Evolutionary conservation across 495 filamentous ascomycete genomes (phyloP).

Genomic region (Annulohypoxylon bovei): DNA sequence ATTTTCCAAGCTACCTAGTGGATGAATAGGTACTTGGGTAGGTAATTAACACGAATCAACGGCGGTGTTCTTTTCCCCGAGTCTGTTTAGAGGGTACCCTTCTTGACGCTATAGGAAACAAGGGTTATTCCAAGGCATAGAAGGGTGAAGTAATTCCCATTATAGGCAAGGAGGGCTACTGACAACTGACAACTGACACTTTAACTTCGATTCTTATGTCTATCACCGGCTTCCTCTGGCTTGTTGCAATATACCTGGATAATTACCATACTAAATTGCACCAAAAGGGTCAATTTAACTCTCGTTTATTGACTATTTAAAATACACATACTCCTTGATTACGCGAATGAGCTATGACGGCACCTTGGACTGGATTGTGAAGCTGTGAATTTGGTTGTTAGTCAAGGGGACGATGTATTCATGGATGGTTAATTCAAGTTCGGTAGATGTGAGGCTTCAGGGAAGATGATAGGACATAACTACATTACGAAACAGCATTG

Average conservation of each 20-base stretch:
- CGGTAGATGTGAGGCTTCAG: no score
- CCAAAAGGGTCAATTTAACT: background rate
- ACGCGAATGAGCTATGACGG: background rate
- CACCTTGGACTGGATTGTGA: no score
- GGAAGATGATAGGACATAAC: no score
- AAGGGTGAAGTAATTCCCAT: background rate
- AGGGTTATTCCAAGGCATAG: background rate
- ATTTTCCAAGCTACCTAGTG: no score
- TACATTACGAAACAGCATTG: background rate
- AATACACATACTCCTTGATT: background rate
- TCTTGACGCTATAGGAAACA: background rate
- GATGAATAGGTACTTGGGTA: background rate
- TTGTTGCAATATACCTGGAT: background rate
- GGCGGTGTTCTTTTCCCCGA: background rate
- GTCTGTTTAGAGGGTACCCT: background rate
- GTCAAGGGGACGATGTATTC: no score
- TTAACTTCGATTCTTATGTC: background rate
- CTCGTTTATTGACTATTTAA: background rate
- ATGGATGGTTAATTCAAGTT: no score
- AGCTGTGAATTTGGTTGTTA: no score
- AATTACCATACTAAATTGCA: background rate
- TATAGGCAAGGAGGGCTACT: background rate
- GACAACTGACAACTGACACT: background rate
- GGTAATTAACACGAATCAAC: background rate
- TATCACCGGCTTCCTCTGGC: background rate